These are phyloP conservation scores for Debaryomyces sp. DNA, from an alignment of 1,139 yeast species.

Conservation along the genomic window DNA sequence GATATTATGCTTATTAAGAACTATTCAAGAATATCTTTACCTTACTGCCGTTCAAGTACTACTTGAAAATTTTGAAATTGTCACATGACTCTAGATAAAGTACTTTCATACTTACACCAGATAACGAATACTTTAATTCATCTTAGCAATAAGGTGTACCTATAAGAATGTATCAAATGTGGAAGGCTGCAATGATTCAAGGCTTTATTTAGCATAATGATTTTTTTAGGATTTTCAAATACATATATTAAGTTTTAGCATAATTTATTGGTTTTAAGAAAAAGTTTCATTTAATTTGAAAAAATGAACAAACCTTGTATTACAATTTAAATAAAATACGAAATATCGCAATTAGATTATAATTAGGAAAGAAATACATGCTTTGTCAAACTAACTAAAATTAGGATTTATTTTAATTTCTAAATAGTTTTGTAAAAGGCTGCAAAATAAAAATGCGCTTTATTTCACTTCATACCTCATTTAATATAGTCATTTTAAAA, in stretches of 20 bases:
- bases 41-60: background rate
- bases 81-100: conserved; percentile 1
- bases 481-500: too few species aligned
- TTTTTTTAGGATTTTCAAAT: background rate
- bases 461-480: too few species aligned
- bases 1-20: background rate
- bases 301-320: too few species aligned
- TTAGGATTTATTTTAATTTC: background rate
- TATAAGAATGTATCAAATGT: too few species aligned
- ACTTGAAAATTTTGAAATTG: conserved; percentile 2
- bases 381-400: too few species aligned
- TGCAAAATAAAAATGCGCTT: background rate
- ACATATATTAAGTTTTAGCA: background rate
- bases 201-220: background rate
- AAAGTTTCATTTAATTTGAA: too few species aligned
- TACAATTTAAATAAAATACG: too few species aligned
- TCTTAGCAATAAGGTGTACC: too few species aligned
- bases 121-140: background rate
- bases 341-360: too few species aligned
- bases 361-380: too few species aligned
- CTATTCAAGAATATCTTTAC: background rate
- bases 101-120: background rate
- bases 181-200: background rate
- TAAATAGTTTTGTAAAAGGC: background rate
- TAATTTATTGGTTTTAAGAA: background rate